Base-by-base conservation (phyloP, 2,329 filamentous ascomycete species). In the Calycina marina region DNA sequence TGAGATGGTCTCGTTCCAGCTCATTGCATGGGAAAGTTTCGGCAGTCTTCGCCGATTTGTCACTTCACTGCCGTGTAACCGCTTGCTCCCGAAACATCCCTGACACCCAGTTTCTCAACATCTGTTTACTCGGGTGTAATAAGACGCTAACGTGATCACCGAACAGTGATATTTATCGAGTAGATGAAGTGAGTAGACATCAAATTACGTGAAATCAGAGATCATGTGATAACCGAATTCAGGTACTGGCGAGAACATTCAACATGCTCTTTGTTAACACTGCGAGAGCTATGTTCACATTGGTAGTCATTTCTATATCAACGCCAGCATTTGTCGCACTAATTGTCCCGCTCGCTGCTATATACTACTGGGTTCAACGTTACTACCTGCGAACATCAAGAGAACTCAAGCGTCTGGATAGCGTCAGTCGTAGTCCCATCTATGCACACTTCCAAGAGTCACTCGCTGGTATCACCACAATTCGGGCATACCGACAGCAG, bases 401-500 rank as follows among this genome's bases (percentile, higher is more conserved):
- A 41, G 92, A 98, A 60, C 68, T 98, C 42, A 98, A 98, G 65
- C 72, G 90, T 43, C 67, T 98, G 37, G 90, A 98, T 58, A 94
- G 86, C 53, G 79, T 96, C 45, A 93, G 80, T 54, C 77, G 85
- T 48, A 94, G 86, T 55, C 92, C 92, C 15, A 93, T 98, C 48
- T 98, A 86, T 55, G 90, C 90, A 5, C 92, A 98, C 56, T 98
- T 98, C 61, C 90, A 98, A 54, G 92, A 98, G 59, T 92, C 85
- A 2, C 70, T 98, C 6, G 88, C 84, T 40, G 90, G 90, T 26
- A 79, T 94, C 51, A 83, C 82, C 38, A 98, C 90, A 8, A 96
- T 98, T 50, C 80, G 92, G 43, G 92, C 90, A 20, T 98, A 93
- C 61, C 71, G 78, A 40, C 88, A 98, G 55, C 76, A 93, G 56